Evolutionary conservation across 2,329 filamentous ascomycete genomes (phyloP), one percentile per base, ranked within the genome.

Genomic region (Chalaropsis thielavioides): DNA sequence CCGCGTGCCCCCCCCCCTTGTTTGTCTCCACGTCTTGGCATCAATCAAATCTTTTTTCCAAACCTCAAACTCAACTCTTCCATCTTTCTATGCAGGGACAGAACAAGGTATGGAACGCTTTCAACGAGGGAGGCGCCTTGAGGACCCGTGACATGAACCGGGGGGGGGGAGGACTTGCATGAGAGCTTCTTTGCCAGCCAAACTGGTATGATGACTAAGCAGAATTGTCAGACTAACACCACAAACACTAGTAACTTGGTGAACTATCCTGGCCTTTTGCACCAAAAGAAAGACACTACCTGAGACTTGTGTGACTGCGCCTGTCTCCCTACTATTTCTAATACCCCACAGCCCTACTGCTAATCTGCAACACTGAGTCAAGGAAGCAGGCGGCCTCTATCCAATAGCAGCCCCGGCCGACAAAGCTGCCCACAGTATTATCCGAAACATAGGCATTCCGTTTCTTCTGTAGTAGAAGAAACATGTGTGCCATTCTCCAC

Each of bases 21-120:
- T 22, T 19, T 19, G 13, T n/a, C 24, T n/a, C 24, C 2, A 31
- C n/a, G 54, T 58, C 54, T 58, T 58, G 27, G 54, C 54, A 38
- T 38, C 54, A 58, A 31, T 58, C 27, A n/a, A 31, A 22, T 13
- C 7, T 38, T 17, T 15, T 38, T 17, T 58, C 27, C 24, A n/a
- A 58, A 10, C 17, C 43, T 17, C 31, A 31, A 2, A 2, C 31
- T 46, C 15, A 46, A 8, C n/a, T n/a, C 43, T 46, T 46, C 15
- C 15, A 46, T 46, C 43, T 46, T 58, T 58, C 54, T 58, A 58
- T 58, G 54, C 54, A 58, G 54, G 54, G 54, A 58, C 54, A 11
- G 17, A 58, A 35, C 11, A 58, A 58, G 17, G 27, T 15, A 58
- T 15, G 27, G 31, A 10, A 35, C 27, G 54, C 15, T 5, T 10